Evolutionary conservation across 2,329 filamentous ascomycete genomes (phyloP).

Genomic region (Fusarium chaquense): DNA sequence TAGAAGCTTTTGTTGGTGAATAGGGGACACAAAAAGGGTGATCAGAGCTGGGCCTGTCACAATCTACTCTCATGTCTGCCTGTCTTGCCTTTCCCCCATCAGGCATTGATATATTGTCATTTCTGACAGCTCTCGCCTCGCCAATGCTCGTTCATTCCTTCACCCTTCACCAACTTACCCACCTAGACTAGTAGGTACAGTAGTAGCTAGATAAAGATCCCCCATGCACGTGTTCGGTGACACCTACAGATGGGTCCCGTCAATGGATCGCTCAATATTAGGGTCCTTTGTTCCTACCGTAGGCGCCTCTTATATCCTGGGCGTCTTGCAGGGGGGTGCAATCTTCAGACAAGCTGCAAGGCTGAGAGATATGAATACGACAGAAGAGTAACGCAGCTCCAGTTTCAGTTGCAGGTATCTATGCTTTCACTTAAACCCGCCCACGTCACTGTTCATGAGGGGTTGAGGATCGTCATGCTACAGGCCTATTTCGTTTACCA

Average conservation of each 20-base stretch:
- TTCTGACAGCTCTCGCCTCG: not conserved
- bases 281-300: constrained; percentile 27
- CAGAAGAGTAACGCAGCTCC: not conserved
- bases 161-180: not conserved
- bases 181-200: too few relatives aligned
- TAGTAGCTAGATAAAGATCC: constrained; percentile 17
- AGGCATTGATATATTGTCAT: not conserved
- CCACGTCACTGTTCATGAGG: constrained; percentile 22
- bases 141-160: constrained; percentile 18
- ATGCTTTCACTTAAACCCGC: constrained; percentile 15
- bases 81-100: not conserved
- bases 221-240: constrained; percentile 20
- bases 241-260: constrained; percentile 23
- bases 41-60: not conserved
- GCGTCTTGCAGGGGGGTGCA: constrained; percentile 29
- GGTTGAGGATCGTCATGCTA: constrained; percentile 24
- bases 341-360: constrained; percentile 32
- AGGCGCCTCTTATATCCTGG: constrained; percentile 19
- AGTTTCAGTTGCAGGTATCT: not conserved
- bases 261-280: constrained; percentile 6
- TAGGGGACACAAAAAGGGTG: not conserved
- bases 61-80: not conserved
- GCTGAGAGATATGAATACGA: constrained; percentile 26
- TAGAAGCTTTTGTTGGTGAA: not conserved
- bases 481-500: constrained; percentile 25